Evolutionary conservation across 345 rosid species (phyloP), one percentile per base, ranked within the genome.

Genomic region (Sisymbrium irio): DNA sequence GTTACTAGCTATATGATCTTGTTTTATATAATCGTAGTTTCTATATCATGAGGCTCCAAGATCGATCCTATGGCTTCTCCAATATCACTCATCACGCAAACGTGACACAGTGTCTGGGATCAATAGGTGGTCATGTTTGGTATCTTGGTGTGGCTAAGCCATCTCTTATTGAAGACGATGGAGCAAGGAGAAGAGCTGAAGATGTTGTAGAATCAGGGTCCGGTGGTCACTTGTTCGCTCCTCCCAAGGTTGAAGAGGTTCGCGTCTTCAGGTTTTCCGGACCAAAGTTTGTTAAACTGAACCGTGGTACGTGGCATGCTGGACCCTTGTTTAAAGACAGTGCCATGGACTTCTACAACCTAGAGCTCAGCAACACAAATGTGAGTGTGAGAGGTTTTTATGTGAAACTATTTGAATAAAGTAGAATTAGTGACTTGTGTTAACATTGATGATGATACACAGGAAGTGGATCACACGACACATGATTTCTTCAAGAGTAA

Each of bases 21-120:
- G 33, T 17, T 65, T 20, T 1, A 22, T 1, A 22, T 22, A 22
- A 22, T 22, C 25, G 1, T 39, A 88, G 97, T 74, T 85, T 92
- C 54, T 85, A 90, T 67, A 80, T 87, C 2, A 85, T 92, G 89
- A 78, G 61, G 50, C 77, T 93, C 13, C 32, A 77, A 46, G 70
- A 76, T n/a, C 67, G 81, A 27, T 69, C 90, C 0, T 82, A 81
- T 13, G 40, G 65, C 69, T 91, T 91, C 68, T 72, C 85, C 11
- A 42, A 42, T 0, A 86, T 93, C 14, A 86, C 91, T 0, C 98
- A 93, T 73, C 98, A 91, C 68, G 96, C 97, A 0, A 84, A 84
- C 19, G 96, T 93, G 69, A 91, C 96, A 7, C 94, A 93, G 78
- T 88, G 96, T 84, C 87, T 93, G 7, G 97, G 98, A 70, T 79